A percentile compares a stretch with the other conserved stretches of the same genome.
phyloP scores from a whole-genome alignment of 352 stramenopile species.

The Phytophthora multivora region DNA sequence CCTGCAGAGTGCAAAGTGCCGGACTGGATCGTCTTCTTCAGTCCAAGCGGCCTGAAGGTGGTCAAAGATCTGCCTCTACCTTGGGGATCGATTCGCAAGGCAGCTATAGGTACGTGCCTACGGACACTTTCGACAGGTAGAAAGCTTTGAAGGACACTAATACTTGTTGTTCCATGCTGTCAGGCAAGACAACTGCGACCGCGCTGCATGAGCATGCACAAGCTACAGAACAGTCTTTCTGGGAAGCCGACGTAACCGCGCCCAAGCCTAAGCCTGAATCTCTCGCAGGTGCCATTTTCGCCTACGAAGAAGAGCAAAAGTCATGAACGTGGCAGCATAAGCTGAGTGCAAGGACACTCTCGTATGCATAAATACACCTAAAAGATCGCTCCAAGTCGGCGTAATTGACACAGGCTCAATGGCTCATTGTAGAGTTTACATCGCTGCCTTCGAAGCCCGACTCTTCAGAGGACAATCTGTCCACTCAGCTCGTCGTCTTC shows the following conservation, averaged over 20 bases:
- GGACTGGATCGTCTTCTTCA: slow-evolving; percentile 84
- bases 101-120: slow-evolving; percentile 63
- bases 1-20: slow-evolving; percentile 41
- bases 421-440: slow-evolving; percentile 18
- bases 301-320: slow-evolving; percentile 38
- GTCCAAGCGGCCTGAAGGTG: slow-evolving; percentile 74
- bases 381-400: not conserved
- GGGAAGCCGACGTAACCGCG: slow-evolving; percentile 58
- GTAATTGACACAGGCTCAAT: slow-evolving; percentile 11
- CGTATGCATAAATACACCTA: too few relatives aligned
- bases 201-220: slow-evolving; percentile 54
- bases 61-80: slow-evolving; percentile 44
- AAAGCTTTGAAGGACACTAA: slow-evolving; percentile 3
- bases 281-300: slow-evolving; percentile 55
- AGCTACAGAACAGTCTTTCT: slow-evolving; percentile 42
- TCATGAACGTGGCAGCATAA: not conserved
- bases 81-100: slow-evolving; percentile 74
- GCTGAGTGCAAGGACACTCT: not conserved
- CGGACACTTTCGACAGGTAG: not conserved
- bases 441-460: not conserved
- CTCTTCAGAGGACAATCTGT: not conserved
- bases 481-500: not conserved
- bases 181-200: slow-evolving; percentile 74
- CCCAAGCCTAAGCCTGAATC: slow-evolving; percentile 60
- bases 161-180: not conserved